Evolutionary conservation across 495 filamentous ascomycete species (phyloP).

Genomic region (Penicillium herquei): DNA sequence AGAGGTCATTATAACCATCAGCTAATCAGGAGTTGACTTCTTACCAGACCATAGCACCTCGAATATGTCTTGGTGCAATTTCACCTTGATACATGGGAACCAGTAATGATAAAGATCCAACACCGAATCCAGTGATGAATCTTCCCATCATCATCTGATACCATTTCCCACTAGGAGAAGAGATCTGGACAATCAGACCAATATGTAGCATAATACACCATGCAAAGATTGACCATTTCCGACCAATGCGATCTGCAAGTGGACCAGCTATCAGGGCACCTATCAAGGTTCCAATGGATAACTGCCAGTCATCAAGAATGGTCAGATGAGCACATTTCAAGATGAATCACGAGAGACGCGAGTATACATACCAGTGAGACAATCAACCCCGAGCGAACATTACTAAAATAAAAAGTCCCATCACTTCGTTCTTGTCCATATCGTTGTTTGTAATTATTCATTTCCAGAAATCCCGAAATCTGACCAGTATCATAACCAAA

Average conservation of each 20-base stretch:
- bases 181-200: slow-evolving; percentile 63
- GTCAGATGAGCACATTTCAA: neutral
- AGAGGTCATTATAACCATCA: neutral
- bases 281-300: slow-evolving; percentile 64
- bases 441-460: slow-evolving; percentile 46
- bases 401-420: slow-evolving; percentile 41
- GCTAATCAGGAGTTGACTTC: neutral
- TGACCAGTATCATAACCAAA: slow-evolving; percentile 51
- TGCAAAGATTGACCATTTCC: slow-evolving; percentile 46
- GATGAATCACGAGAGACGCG: neutral
- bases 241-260: slow-evolving; percentile 47
- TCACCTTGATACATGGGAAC: slow-evolving; percentile 69
- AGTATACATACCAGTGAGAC: slow-evolving; percentile 40
- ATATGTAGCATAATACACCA: slow-evolving; percentile 61
- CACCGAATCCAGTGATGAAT: slow-evolving; percentile 60
- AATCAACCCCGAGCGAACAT: slow-evolving; percentile 52
- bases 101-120: slow-evolving; percentile 64
- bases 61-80: slow-evolving; percentile 59
- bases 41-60: slow-evolving; percentile 63
- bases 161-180: slow-evolving; percentile 48
- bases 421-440: slow-evolving; percentile 37
- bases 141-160: slow-evolving; percentile 51
- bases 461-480: slow-evolving; percentile 60
- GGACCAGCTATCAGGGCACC: slow-evolving; percentile 59
- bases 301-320: slow-evolving; percentile 19